Percentiles rank a stretch among this genome's conserved stretches.
Evolutionary conservation across 2,329 filamentous ascomycete species (phyloP).

Genomic region (Claviceps sp.): DNA sequence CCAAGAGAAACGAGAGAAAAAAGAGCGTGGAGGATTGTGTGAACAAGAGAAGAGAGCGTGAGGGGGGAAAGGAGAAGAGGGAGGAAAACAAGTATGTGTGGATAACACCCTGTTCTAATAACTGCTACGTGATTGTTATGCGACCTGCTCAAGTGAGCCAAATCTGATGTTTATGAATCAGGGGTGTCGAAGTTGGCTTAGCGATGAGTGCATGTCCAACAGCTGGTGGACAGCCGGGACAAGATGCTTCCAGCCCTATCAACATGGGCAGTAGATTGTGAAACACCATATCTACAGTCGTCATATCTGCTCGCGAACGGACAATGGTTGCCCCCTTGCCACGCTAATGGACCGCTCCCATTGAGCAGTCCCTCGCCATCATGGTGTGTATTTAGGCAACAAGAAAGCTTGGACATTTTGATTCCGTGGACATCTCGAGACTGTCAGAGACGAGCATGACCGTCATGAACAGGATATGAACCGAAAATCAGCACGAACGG

Average conservation of each 20-base stretch:
- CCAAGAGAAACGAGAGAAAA: background rate
- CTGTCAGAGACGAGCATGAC: background rate
- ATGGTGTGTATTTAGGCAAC: background rate
- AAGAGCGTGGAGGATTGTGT: background rate
- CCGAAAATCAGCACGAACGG: background rate
- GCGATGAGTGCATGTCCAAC: slow-evolving; percentile 1
- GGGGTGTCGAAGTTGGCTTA: background rate
- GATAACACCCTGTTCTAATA: background rate
- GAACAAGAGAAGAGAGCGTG: background rate
- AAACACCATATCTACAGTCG: background rate
- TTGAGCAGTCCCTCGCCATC: background rate
- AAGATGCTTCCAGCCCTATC: background rate
- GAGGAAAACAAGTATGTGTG: background rate
- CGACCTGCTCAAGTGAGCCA: slow-evolving; percentile 1
- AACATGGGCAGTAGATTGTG: background rate
- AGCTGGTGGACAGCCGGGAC: slow-evolving; percentile 4
- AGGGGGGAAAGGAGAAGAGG: background rate
- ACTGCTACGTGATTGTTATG: background rate
- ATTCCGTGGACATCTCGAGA: background rate
- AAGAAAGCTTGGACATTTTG: background rate
- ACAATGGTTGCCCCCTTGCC: background rate
- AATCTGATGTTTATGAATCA: slow-evolving; percentile 3
- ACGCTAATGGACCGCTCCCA: background rate
- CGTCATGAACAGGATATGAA: background rate
- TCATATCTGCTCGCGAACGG: background rate